These are phyloP conservation scores for Reticulascus tulasneorum DNA, from an alignment of 2,329 filamentous ascomycete genomes.

Conservation along the genomic window DNA sequence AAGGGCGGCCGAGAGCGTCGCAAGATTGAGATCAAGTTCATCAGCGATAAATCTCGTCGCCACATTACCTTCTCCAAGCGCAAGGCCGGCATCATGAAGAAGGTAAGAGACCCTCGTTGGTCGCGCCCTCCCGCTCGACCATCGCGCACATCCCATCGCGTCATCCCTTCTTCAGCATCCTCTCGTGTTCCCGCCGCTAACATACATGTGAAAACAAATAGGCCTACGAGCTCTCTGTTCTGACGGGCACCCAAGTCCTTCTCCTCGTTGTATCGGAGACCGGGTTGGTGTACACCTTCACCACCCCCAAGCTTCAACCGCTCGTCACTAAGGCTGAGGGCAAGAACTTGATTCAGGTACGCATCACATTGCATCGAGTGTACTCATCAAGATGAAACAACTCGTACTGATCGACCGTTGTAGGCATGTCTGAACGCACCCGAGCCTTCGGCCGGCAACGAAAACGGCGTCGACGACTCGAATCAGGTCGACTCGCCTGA, in stretches of 20 bases:
- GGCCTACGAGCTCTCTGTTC: slow-evolving; percentile 96
- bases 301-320: slow-evolving; percentile 95
- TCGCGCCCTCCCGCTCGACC: too few species aligned
- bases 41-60: slow-evolving; percentile 97
- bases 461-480: slow-evolving; percentile 74
- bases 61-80: slow-evolving; percentile 99
- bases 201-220: slow-evolving; percentile 34
- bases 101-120: slow-evolving; percentile 54
- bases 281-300: slow-evolving; percentile 96
- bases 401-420: not conserved
- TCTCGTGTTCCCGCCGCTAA: slow-evolving; percentile 18
- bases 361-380: slow-evolving; percentile 21
- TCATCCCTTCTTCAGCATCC: slow-evolving; percentile 4
- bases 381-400: too few species aligned
- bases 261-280: slow-evolving; percentile 96
- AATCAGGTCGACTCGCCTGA: slow-evolving; percentile 87
- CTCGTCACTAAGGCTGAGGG: slow-evolving; percentile 97
- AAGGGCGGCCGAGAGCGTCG: slow-evolving; percentile 96
- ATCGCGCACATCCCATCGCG: slow-evolving; percentile 11
- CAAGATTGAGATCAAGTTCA: slow-evolving; percentile 99
- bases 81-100: slow-evolving; percentile 99
- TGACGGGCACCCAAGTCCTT: slow-evolving; percentile 96
- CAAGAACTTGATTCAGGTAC: slow-evolving; percentile 98
- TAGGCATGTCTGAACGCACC: slow-evolving; percentile 96
- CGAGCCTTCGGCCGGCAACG: slow-evolving; percentile 75